A percentile compares a stretch with the other conserved stretches of the same genome.
These are phyloP conservation scores for Penicillium salamii DNA, from an alignment of 495 filamentous ascomycete species.

Conservation along the genomic window DNA sequence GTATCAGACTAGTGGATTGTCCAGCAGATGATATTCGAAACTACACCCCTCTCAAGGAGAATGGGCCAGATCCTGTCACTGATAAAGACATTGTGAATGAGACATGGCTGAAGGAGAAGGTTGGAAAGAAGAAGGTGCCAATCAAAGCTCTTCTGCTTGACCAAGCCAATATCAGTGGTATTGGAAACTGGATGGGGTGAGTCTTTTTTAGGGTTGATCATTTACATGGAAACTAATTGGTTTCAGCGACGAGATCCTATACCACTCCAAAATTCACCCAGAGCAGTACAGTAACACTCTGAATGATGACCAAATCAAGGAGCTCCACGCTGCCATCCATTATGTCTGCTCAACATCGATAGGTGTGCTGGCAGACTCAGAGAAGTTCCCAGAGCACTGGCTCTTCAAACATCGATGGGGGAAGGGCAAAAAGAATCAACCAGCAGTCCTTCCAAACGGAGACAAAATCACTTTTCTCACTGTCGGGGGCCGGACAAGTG, in stretches of 20 bases:
- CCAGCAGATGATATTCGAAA: conserved; percentile 70
- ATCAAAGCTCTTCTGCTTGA: conserved; percentile 85
- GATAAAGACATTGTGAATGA: conserved; percentile 73
- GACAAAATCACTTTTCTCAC: conserved; percentile 79
- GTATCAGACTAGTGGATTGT: conserved; percentile 81
- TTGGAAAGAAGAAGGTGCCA: conserved; percentile 72
- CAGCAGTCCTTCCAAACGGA: conserved; percentile 70
- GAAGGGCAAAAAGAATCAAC: conserved; percentile 77
- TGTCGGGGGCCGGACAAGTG: conserved; percentile 86
- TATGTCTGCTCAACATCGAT: conserved; percentile 78
- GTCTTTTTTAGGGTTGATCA: conserved; percentile 13
- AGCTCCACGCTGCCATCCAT: conserved; percentile 68
- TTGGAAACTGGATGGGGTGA: conserved; percentile 94
- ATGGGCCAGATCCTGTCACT: conserved; percentile 90
- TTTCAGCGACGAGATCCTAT: conserved; percentile 78
- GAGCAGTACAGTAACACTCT: conserved; percentile 90
- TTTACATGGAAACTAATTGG: conserved; percentile 10
- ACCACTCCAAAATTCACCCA: conserved; percentile 82
- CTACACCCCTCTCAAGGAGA: conserved; percentile 76
- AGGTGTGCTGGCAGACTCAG: conserved; percentile 74
- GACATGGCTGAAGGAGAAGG: conserved; percentile 65
- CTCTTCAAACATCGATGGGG: conserved; percentile 89
- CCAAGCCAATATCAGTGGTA: conserved; percentile 85
- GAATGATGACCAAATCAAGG: conserved; percentile 63
- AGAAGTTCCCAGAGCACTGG: conserved; percentile 85